Percentiles rank a stretch among this genome's conserved stretches.
phyloP scores from a whole-genome alignment of 345 rosid genomes.

The Isatis tinctoria region DNA sequence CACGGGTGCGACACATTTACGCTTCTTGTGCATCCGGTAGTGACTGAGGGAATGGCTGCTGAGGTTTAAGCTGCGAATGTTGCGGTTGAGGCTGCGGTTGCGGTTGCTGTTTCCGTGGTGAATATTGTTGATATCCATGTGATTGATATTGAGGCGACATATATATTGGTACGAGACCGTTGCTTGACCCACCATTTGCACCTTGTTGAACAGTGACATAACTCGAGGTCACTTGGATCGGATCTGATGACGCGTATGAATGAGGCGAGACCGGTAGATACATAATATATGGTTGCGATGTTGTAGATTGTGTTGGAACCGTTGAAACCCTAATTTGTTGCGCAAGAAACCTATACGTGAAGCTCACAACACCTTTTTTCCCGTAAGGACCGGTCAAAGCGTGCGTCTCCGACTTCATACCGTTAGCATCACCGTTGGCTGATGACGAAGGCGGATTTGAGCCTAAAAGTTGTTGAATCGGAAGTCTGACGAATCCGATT shows the following conservation, averaged over 20 bases:
- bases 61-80: constrained; percentile 1
- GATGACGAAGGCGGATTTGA: constrained; percentile 17
- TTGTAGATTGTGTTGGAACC: not conserved
- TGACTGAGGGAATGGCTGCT: not conserved
- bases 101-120: not conserved
- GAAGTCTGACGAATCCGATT: constrained; percentile 59
- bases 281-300: constrained; percentile 14
- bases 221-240: not conserved
- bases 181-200: not conserved
- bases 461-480: constrained; percentile 50
- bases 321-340: not conserved
- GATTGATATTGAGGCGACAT: constrained; percentile 2
- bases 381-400: constrained; percentile 57
- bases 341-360: constrained; percentile 47
- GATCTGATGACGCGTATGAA: not conserved
- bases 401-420: constrained; percentile 42
- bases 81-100: not conserved
- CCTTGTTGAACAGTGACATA: constrained; percentile 3
- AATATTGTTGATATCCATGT: constrained; percentile 20
- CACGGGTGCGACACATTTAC: not conserved
- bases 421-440: constrained; percentile 6
- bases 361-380: constrained; percentile 53
- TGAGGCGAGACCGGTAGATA: constrained; percentile 18
- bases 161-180: constrained; percentile 11
- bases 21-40: constrained; percentile 11